These are phyloP conservation scores for Globisporangium abappressorium DNA, from an alignment of 352 stramenopile genomes.

Conservation along the genomic window DNA sequence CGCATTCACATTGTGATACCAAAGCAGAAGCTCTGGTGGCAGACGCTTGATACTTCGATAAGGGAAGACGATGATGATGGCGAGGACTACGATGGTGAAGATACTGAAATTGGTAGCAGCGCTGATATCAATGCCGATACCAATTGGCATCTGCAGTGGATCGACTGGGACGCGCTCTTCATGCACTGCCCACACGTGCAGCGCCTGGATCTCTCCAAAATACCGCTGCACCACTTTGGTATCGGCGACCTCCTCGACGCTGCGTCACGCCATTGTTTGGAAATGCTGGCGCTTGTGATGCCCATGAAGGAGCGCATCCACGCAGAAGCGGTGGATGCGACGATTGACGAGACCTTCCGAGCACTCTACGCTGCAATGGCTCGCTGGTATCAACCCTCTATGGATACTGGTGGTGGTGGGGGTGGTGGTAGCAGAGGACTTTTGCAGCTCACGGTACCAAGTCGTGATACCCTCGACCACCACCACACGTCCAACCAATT, in stretches of 20 bases:
- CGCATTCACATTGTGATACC: slow-evolving; percentile 25
- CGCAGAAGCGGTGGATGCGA: slow-evolving; percentile 33
- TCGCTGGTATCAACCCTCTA: neutral
- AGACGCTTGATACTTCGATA: slow-evolving; percentile 7
- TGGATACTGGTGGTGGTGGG: neutral
- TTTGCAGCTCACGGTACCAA: slow-evolving; percentile 14
- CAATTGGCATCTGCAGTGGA: slow-evolving; percentile 24
- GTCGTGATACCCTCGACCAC: slow-evolving; percentile 17
- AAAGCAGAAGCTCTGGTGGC: slow-evolving; percentile 36
- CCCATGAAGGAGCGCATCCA: slow-evolving; percentile 28
- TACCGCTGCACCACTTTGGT: slow-evolving; percentile 41
- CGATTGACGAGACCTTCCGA: slow-evolving; percentile 39
- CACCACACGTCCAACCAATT: slow-evolving; percentile 27
- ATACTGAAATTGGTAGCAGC: neutral
- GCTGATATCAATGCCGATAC: neutral
- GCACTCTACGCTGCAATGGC: slow-evolving; percentile 28
- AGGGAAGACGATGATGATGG: slow-evolving; percentile 3
- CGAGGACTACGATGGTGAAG: slow-evolving; percentile 3
- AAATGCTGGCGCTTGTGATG: slow-evolving; percentile 38
- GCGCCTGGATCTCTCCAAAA: slow-evolving; percentile 36
- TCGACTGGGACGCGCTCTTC: slow-evolving; percentile 42
- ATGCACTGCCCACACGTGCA: slow-evolving; percentile 31
- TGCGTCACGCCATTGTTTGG: slow-evolving; percentile 25
- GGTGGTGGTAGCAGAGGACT: slow-evolving; percentile 3
- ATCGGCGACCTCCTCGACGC: slow-evolving; percentile 36